These are phyloP conservation scores for Candida silvicultrix DNA, from an alignment of 805 yeast genomes.

Conservation along the genomic window DNA sequence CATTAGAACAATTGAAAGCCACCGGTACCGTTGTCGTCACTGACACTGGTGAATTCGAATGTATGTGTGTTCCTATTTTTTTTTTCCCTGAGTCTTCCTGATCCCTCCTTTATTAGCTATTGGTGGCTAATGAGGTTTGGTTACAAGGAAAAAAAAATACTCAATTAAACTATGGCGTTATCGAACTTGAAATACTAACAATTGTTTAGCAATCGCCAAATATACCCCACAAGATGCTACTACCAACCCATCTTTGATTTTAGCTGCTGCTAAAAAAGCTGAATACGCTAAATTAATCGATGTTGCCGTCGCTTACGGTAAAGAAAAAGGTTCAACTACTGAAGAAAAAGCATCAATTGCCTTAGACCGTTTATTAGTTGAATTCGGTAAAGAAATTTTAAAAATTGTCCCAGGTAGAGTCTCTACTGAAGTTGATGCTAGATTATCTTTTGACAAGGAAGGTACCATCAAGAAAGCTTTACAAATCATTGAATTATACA, in stretches of 20 bases:
- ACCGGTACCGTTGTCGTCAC: slow-evolving; percentile 96
- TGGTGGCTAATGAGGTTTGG: too few species aligned
- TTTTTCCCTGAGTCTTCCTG: too few species aligned
- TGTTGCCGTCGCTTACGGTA: slow-evolving; percentile 83
- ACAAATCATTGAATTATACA: slow-evolving; percentile 81
- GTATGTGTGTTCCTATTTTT: slow-evolving; percentile 9
- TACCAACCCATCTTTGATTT: slow-evolving; percentile 94
- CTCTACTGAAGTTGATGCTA: slow-evolving; percentile 98
- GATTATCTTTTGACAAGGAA: slow-evolving; percentile 91
- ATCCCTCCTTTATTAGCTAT: too few species aligned
- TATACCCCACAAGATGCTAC: slow-evolving; percentile 99
- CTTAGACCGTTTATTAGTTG: slow-evolving; percentile 87
- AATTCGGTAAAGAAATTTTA: slow-evolving; percentile 91
- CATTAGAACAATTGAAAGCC: slow-evolving; percentile 89
- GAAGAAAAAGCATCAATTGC: slow-evolving; percentile 77
- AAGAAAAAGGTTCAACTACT: slow-evolving; percentile 47
- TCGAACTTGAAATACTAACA: too few species aligned
- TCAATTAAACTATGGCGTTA: too few species aligned
- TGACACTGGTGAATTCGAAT: slow-evolving; percentile 98
- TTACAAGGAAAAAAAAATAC: too few species aligned
- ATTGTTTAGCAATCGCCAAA: slow-evolving; percentile 74
- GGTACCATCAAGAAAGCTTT: slow-evolving; percentile 93
- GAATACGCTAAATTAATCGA: slow-evolving; percentile 88
- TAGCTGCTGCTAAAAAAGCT: slow-evolving; percentile 90
- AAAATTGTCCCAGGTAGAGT: slow-evolving; percentile 98